A percentile compares a stretch with the other conserved stretches of the same genome.
These are phyloP conservation scores for Kalanchoe fedtschenkoi DNA, from an alignment of 164 flowering plant genomes.

Conservation along the genomic window DNA sequence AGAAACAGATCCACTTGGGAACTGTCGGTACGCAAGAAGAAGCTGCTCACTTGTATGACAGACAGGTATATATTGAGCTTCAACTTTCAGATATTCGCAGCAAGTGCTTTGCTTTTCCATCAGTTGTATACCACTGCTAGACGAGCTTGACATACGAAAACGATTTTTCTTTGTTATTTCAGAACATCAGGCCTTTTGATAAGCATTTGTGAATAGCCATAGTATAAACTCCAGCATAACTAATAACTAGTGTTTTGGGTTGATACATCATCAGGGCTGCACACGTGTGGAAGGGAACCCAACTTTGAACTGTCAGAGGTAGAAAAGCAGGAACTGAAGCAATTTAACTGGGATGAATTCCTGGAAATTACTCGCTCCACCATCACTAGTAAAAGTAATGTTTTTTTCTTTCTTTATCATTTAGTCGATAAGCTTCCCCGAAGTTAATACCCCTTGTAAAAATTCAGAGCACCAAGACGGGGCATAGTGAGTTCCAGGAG, in stretches of 20 bases:
- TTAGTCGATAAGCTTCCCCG: too few species aligned
- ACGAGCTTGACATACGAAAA: neutral
- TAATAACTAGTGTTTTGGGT: neutral
- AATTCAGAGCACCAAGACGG: too few species aligned
- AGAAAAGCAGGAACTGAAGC: slow-evolving; percentile 67
- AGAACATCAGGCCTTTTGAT: too few species aligned
- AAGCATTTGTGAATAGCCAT: too few species aligned
- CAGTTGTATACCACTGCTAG: neutral
- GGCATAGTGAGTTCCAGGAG: too few species aligned
- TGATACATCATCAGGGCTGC: slow-evolving; percentile 64
- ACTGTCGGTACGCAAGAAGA: slow-evolving; percentile 88
- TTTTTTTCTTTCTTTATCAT: neutral
- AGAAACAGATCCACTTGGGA: slow-evolving; percentile 94
- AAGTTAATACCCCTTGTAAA: too few species aligned
- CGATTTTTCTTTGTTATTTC: neutral
- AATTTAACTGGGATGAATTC: slow-evolving; percentile 78
- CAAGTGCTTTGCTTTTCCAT: neutral
- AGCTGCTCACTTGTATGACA: slow-evolving; percentile 92
- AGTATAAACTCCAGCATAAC: too few species aligned
- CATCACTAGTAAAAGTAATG: slow-evolving; percentile 68
- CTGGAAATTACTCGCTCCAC: slow-evolving; percentile 64
- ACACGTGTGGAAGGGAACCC: slow-evolving; percentile 94
- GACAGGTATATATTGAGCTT: slow-evolving; percentile 50
- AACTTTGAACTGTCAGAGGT: slow-evolving; percentile 78
- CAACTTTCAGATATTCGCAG: neutral